Evolutionary conservation across 148 eudicot species (phyloP), one percentile per base, ranked within the genome.

Genomic region (Amaranthus hypochondriacus): DNA sequence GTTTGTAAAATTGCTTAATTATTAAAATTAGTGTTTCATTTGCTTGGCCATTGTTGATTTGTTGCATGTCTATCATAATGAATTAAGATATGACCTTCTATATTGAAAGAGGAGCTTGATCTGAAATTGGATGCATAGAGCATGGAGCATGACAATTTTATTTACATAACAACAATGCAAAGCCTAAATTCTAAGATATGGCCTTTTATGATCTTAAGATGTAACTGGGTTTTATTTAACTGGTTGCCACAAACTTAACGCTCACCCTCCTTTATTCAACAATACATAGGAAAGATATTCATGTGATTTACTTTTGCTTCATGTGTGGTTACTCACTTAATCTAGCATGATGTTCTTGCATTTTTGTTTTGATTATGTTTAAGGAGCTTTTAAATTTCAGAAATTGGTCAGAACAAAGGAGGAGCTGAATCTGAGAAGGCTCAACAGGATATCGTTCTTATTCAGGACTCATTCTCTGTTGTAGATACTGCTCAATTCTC

Each of bases 381-480:
- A 42, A 64, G 44, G 52, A 66, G 39, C 42, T 52, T 11, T 54
- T 39, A 39, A 67, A 18, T 71, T 15, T 75, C 84, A 87, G 84
- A 75, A 81, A 70, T 14, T 10, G 73, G 62, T 61, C 72, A 69
- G 72, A 69, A 70, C 62, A 77, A 75, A 57, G 77, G 78, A 75
- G 84, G 66, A 64, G 59, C 70, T 78, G 78, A 75, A 70, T 52
- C 73, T 70, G 77, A 67, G 66, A 71, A 66, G 74, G 58, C 66
- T 66, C 63, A 69, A 72, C 56, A 8, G 8, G 77, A 70, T 71
- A 65, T 42, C 55, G 50, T 73, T 42, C 78, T 69, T 60, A 75
- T 65, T 65, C 80, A 76, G 58, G 83, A 55, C 10, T 63, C 56
- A 7, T 73, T 43, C 58, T 48, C 74, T 68, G 60, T 72, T 55